phyloP scores from a whole-genome alignment of 305 asterid genomes.

The Ruellia speciosa region DNA sequence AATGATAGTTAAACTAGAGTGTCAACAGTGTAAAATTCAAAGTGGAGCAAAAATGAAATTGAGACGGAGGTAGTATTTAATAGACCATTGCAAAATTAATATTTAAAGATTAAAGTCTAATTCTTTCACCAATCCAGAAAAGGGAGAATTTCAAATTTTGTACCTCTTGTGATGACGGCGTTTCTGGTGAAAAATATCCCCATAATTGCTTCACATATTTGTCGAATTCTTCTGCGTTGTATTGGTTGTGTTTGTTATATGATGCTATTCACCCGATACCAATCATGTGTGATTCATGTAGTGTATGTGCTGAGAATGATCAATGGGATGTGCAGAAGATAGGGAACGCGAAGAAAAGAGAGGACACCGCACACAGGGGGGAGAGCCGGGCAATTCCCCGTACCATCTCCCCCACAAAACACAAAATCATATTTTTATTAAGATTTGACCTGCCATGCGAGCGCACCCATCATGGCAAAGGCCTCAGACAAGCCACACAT shows the following conservation, averaged over 20 bases:
- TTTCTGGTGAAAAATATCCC: neutral
- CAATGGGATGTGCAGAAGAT: neutral
- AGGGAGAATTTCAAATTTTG: neutral
- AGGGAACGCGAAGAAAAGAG: neutral
- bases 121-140: neutral
- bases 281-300: neutral
- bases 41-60: too few species aligned
- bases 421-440: conserved; percentile 30
- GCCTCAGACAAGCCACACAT: conserved; percentile 24
- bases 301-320: neutral
- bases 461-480: conserved; percentile 89
- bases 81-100: too few species aligned
- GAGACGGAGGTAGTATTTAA: too few species aligned
- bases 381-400: conserved; percentile 54
- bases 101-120: neutral
- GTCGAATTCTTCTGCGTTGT: neutral
- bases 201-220: neutral
- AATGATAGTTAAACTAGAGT: too few species aligned
- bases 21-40: too few species aligned
- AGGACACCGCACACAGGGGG: conserved; percentile 31
- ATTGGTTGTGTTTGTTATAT: neutral
- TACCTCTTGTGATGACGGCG: neutral
- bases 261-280: neutral
- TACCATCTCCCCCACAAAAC: conserved; percentile 49
- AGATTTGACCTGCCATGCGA: conserved; percentile 67